These are phyloP conservation scores for Lomentospora prolificans DNA, from an alignment of 2,329 filamentous ascomycete species.

Conservation along the genomic window DNA sequence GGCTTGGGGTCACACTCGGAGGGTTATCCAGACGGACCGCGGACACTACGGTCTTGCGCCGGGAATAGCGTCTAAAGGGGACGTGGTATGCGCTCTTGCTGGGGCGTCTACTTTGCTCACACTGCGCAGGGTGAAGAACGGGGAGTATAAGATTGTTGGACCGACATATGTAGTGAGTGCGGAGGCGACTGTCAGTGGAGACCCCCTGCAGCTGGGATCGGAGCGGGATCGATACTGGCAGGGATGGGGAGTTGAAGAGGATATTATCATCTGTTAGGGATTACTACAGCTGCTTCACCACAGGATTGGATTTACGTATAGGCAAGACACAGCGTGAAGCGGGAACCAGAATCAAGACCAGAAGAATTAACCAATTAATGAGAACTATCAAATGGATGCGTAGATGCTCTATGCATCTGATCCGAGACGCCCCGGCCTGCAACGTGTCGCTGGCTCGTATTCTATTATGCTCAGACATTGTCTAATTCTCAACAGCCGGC, in stretches of 20 bases:
- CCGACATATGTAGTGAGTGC: background rate
- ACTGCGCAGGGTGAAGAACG: background rate
- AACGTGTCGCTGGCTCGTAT: no score
- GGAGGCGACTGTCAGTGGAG: background rate
- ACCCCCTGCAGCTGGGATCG: background rate
- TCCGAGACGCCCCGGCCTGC: no score
- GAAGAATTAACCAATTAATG: no score
- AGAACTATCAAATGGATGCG: no score
- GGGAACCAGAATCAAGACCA: no score
- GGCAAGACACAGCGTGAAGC: no score
- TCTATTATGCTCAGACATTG: no score
- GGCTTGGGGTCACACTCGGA: conserved; percentile 3
- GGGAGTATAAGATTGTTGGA: background rate
- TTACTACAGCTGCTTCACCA: no score
- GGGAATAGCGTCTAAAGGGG: background rate
- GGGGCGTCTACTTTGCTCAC: background rate
- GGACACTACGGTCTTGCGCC: conserved; percentile 3
- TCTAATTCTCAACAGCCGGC: no score
- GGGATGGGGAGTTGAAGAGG: background rate
- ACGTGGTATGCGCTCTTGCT: background rate
- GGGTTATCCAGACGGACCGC: background rate
- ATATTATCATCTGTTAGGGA: background rate
- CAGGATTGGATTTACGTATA: no score
- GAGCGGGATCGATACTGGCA: background rate
- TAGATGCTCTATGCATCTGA: no score